Evolutionary conservation across 129 eudicot genomes (phyloP).

Genomic region (Flaveria ramosissima): DNA sequence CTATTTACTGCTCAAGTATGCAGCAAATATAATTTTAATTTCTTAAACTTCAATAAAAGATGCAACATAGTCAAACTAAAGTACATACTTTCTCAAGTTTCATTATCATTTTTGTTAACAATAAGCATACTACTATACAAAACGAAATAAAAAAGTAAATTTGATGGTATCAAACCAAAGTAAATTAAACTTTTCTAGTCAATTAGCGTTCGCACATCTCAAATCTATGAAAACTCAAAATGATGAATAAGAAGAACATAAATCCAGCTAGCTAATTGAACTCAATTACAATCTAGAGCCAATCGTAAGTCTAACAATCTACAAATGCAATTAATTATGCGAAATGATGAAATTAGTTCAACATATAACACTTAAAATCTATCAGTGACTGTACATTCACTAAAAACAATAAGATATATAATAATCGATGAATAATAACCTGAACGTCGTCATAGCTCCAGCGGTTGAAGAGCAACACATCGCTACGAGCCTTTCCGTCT

Average conservation of each 20-base stretch:
- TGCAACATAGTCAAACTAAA: too few species aligned
- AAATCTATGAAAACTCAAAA: not conserved
- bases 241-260: not conserved
- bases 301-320: not conserved
- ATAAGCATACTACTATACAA: too few species aligned
- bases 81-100: too few species aligned
- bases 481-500: constrained; percentile 31
- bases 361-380: not conserved
- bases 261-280: not conserved
- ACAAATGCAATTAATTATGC: not conserved
- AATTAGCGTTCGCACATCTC: not conserved
- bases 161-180: not conserved
- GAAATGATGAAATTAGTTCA: not conserved
- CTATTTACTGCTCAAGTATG: too few species aligned
- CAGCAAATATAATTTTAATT: too few species aligned
- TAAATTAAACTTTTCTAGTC: not conserved
- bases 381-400: not conserved
- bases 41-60: too few species aligned
- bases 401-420: not conserved
- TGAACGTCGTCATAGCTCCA: constrained; percentile 24
- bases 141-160: not conserved
- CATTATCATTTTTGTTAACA: too few species aligned
- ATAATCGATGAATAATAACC: not conserved
- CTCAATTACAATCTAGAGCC: not conserved
- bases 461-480: constrained; percentile 50